These are phyloP conservation scores for Musa troglodytarum DNA, from an alignment of 176 grass and related monocot genomes.

Conservation along the genomic window DNA sequence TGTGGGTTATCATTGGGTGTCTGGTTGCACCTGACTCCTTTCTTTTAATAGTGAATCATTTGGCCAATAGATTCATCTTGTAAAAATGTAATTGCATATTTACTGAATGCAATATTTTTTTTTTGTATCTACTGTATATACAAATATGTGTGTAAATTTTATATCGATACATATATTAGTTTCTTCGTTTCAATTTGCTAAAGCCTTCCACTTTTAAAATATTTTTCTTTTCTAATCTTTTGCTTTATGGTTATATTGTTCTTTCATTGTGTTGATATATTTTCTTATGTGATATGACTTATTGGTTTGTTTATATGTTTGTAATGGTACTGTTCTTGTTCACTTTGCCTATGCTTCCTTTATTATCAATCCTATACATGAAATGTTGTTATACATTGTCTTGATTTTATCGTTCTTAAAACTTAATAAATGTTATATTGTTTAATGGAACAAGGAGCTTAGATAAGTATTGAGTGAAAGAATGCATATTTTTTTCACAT, in stretches of 20 bases:
- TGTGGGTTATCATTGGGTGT: no score
- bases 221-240: no score
- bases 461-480: background rate
- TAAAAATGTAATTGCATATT: no score
- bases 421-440: background rate
- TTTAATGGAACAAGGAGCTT: background rate
- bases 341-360: background rate
- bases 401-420: background rate
- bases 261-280: no score
- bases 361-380: background rate
- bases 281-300: background rate
- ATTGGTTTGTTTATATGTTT: background rate
- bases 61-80: no score
- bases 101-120: no score
- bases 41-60: no score
- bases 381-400: background rate
- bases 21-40: no score
- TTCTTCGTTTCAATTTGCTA: no score
- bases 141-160: background rate
- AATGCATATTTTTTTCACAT: background rate
- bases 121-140: no score
- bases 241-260: no score
- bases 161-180: background rate
- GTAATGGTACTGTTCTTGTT: background rate
- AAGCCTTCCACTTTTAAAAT: no score